These are phyloP conservation scores for Cystobasidium pallidum DNA, from an alignment of 1,284 basidiomycete species.

Conservation along the genomic window DNA sequence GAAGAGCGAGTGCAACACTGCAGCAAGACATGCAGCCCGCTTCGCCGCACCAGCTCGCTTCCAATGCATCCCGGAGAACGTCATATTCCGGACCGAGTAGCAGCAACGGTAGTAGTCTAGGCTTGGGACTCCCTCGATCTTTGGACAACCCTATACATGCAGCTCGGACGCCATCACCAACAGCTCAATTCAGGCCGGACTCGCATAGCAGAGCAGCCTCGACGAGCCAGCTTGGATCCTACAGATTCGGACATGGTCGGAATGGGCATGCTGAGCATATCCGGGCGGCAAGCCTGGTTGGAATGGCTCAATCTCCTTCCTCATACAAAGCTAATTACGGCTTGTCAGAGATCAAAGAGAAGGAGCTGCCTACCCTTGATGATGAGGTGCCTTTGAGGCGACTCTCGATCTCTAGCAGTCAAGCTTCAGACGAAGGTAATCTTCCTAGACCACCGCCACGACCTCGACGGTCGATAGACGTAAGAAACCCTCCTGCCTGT, in stretches of 20 bases:
- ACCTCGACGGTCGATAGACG: background rate
- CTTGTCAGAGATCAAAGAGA: constrained; percentile 3
- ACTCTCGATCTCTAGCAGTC: background rate
- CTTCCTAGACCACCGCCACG: constrained; percentile 2
- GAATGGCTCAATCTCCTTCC: background rate
- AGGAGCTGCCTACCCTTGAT: background rate
- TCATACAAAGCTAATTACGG: constrained; percentile 1
- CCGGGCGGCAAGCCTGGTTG: constrained; percentile 15
- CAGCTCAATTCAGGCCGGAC: constrained; percentile 14
- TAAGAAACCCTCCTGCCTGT: background rate
- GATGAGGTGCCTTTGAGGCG: constrained; percentile 8
- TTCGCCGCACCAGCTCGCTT: constrained; percentile 1
- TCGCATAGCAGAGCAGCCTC: constrained; percentile 24
- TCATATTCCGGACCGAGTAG: constrained; percentile 25
- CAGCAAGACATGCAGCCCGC: constrained; percentile 28
- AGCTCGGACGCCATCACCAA: constrained; percentile 31
- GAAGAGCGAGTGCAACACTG: constrained; percentile 33
- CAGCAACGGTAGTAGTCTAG: constrained; percentile 4
- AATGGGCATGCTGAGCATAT: constrained; percentile 31
- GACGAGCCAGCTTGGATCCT: constrained; percentile 17
- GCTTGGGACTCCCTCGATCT: constrained; percentile 21
- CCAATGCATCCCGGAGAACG: constrained; percentile 22
- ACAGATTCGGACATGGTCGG: constrained; percentile 35
- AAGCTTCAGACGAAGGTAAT: background rate
- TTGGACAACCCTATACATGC: constrained; percentile 12